A percentile compares a stretch with the other conserved stretches of the same genome.
Conservation (phyloP, 768 basidiomycete genomes). For the Pholiota molesta region DNA sequence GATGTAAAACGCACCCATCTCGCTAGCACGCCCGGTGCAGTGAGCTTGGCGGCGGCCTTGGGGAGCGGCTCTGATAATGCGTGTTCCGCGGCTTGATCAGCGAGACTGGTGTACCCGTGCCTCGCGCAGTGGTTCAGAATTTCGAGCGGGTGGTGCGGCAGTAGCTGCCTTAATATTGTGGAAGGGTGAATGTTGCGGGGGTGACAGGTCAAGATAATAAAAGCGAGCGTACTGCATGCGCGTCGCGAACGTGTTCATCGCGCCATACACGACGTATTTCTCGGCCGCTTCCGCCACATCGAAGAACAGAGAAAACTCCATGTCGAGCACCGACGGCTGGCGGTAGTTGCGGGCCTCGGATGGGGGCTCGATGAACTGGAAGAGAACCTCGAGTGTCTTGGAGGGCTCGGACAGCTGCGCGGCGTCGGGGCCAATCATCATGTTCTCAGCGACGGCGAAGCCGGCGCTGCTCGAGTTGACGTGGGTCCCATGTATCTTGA, state of each 20-base stretch:
- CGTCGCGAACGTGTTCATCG: conserved; percentile 17
- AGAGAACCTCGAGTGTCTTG: conserved; percentile 17
- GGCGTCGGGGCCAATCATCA: not conserved
- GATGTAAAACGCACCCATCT: no score
- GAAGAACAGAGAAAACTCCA: conserved; percentile 10
- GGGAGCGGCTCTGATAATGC: no score
- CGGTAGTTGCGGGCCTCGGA: conserved; percentile 5
- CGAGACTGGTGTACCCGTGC: no score
- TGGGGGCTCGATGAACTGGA: conserved; percentile 16
- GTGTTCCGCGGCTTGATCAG: no score
- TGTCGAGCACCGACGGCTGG: conserved; percentile 5
- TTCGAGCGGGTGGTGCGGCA: no score
- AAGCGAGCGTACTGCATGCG: no score
- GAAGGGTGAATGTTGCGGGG: no score
- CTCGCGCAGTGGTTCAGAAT: no score
- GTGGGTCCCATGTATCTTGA: conserved; percentile 10
- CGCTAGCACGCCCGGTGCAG: no score
- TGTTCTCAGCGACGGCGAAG: not conserved
- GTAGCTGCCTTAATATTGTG: no score
- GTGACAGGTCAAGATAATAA: no score
- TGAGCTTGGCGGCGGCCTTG: no score
- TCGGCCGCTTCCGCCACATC: conserved; percentile 27
- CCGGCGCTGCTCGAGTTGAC: conserved; percentile 10
- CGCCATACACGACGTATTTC: conserved; percentile 26
- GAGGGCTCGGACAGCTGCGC: conserved; percentile 7